Evolutionary conservation across 371 early-diverging fungal genomes (phyloP), one percentile per base, ranked within the genome.

Genomic region (Gilbertella persicaria): DNA sequence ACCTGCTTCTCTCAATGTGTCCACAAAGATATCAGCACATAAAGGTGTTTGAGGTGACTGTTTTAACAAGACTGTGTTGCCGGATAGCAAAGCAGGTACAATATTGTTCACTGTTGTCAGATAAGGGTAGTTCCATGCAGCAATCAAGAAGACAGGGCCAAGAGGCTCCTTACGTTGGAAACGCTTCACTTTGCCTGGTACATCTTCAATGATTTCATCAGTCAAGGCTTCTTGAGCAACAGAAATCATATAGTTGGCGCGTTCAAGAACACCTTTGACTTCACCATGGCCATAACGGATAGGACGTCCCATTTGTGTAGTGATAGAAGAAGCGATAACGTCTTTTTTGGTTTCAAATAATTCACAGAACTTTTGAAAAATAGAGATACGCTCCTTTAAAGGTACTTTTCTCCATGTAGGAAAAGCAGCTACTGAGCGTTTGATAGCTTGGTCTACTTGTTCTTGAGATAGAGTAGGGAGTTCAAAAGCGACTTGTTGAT

Each of bases 31-130:
- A 52, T 91, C 88, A 2, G 84, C 92, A 56, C 85, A 85, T 20
- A 84, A 82, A 21, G 89, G 89, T 5, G 92, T 92, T 66, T 91
- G 91, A 3, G 91, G 90, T 0, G 92, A 86, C 45, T 90, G 90
- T 65, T 93, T 93, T 55, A 93, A 55, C 30, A 92, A 68, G 6
- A 93, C 92, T 0, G 87, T 67, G 62, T 93, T 93, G 8, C 89
- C 92, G 4, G 90, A 88, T 35, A 91, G 65, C 17, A 93, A 63
- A 6, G 91, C 89, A 7, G 94, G 92, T 19, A 92, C 65, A 9
- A 92, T 82, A 36, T 84, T 86, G 64, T 91, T 91, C 43, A 94
- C 84, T 4, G 63, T 60, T 0, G 70, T 69, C 14, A 86, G 58
- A 52, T 75, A 78, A 25, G 90, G 90, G 58, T 85, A 89, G 45